phyloP scores from a whole-genome alignment of 2,329 filamentous ascomycete genomes.

The Nigrospora sphaerica region DNA sequence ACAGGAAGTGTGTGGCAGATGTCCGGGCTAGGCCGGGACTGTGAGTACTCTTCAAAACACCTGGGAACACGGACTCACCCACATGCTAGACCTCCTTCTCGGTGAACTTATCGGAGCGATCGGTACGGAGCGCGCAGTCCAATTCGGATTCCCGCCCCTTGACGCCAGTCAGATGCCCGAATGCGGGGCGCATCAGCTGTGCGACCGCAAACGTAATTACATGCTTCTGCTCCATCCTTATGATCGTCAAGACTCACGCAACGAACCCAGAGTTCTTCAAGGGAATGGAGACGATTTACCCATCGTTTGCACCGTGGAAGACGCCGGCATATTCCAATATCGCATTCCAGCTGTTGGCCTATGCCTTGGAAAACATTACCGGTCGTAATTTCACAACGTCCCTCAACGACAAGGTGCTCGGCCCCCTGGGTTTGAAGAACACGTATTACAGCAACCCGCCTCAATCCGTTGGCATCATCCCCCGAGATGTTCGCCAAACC shows the following conservation, averaged over 20 bases:
- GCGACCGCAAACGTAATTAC: constrained; percentile 17
- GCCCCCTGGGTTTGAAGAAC: constrained; percentile 21
- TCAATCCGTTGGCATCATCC: constrained; percentile 25
- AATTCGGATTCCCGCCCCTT: constrained; percentile 21
- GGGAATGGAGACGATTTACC: constrained; percentile 19
- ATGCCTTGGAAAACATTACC: constrained; percentile 26
- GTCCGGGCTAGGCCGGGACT: constrained; percentile 25
- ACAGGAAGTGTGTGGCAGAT: constrained; percentile 3
- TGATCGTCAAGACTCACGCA: too few relatives aligned
- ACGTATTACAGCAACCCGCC: constrained; percentile 24
- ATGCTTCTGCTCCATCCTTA: not conserved
- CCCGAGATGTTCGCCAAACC: constrained; percentile 18
- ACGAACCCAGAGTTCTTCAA: constrained; percentile 18
- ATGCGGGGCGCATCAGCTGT: constrained; percentile 21
- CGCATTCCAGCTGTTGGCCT: constrained; percentile 27
- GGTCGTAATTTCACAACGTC: constrained; percentile 21
- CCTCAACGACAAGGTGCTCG: constrained; percentile 21
- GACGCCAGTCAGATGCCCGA: constrained; percentile 16
- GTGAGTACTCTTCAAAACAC: constrained; percentile 10
- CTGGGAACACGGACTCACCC: constrained; percentile 9
- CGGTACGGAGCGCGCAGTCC: constrained; percentile 7
- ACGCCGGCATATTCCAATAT: constrained; percentile 31
- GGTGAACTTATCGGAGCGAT: constrained; percentile 15
- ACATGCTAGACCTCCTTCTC: constrained; percentile 11
- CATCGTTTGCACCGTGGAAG: constrained; percentile 22